A percentile compares a stretch with the other conserved stretches of the same genome.
These are phyloP conservation scores for Tetratostichococcus sp. DNA, from an alignment of 139 green algal species.

Conservation along the genomic window DNA sequence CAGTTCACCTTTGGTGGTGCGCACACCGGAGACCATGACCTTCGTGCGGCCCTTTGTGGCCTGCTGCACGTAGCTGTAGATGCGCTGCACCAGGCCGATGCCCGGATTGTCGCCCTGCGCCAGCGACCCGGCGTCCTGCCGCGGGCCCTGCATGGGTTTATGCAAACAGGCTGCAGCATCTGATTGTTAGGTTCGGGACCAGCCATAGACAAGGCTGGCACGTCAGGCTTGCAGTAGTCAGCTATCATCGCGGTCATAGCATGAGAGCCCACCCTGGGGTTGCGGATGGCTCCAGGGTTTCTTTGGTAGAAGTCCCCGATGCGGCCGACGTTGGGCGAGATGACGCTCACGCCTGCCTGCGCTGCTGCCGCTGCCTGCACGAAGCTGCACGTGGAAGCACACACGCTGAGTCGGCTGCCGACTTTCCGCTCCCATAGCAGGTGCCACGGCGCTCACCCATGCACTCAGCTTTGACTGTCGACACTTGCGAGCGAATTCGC, in stretches of 20 bases:
- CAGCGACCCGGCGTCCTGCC: constrained; percentile 50
- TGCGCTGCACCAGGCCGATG: constrained; percentile 53
- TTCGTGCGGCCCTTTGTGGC: constrained; percentile 47
- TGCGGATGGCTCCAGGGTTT: constrained; percentile 67
- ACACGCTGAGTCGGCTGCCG: neutral
- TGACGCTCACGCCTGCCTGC: constrained; percentile 67
- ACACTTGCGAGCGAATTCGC: no score
- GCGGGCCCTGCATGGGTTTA: constrained; percentile 57
- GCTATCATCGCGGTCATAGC: no score
- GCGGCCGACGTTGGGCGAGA: constrained; percentile 75
- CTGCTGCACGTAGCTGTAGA: constrained; percentile 70
- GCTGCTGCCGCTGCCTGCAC: constrained; percentile 67
- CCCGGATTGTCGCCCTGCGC: constrained; percentile 56
- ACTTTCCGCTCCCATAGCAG: no score
- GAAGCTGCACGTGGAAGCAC: constrained; percentile 48
- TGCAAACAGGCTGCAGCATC: no score
- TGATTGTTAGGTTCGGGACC: neutral
- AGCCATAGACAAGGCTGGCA: no score
- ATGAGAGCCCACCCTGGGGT: constrained; percentile 63
- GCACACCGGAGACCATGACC: constrained; percentile 76
- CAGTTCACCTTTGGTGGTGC: constrained; percentile 52
- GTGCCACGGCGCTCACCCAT: no score
- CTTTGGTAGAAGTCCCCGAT: constrained; percentile 81
- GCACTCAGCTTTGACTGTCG: no score
- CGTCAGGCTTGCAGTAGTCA: neutral